phyloP scores from a whole-genome alignment of 345 rosid species.

The Pseudoturritis turrita region DNA sequence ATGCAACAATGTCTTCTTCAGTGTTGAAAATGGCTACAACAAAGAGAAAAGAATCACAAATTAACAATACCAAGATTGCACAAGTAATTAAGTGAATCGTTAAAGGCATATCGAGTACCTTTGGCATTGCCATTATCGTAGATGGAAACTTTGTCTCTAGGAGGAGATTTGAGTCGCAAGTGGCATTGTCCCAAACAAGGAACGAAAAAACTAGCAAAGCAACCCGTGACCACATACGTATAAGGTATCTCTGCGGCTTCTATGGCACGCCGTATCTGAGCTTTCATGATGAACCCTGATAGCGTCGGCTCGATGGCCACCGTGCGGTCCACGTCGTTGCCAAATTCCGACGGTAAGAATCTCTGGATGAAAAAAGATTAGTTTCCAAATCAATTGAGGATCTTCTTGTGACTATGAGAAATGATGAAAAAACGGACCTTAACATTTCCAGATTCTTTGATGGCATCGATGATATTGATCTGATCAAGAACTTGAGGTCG shows the following conservation, averaged over 20 bases:
- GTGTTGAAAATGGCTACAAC: conserved; percentile 56
- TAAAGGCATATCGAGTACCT: conserved; percentile 24
- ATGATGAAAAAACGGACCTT: conserved; percentile 42
- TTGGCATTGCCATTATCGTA: conserved; percentile 49
- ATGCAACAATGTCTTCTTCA: conserved; percentile 65
- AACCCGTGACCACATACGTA: conserved; percentile 46
- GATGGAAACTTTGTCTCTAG: conserved; percentile 51
- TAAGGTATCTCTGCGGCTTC: conserved; percentile 58
- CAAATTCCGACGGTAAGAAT: conserved; percentile 68
- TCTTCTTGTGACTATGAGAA: not conserved
- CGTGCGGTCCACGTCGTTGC: conserved; percentile 51
- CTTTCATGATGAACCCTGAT: conserved; percentile 40
- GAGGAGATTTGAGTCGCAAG: conserved; percentile 43
- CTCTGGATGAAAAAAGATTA: conserved; percentile 33
- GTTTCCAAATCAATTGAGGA: not conserved
- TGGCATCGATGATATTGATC: conserved; percentile 63
- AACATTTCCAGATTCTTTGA: conserved; percentile 73
- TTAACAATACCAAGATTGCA: not conserved
- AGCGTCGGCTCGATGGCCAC: conserved; percentile 48
- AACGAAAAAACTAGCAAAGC: conserved; percentile 44
- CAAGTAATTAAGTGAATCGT: not conserved
- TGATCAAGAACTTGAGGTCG: conserved; percentile 48
- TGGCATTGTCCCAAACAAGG: conserved; percentile 35
- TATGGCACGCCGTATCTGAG: conserved; percentile 44
- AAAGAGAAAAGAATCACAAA: not conserved